Conservation (phyloP, 108 stramenopile species). For the Nitzschia putrida region DNA sequence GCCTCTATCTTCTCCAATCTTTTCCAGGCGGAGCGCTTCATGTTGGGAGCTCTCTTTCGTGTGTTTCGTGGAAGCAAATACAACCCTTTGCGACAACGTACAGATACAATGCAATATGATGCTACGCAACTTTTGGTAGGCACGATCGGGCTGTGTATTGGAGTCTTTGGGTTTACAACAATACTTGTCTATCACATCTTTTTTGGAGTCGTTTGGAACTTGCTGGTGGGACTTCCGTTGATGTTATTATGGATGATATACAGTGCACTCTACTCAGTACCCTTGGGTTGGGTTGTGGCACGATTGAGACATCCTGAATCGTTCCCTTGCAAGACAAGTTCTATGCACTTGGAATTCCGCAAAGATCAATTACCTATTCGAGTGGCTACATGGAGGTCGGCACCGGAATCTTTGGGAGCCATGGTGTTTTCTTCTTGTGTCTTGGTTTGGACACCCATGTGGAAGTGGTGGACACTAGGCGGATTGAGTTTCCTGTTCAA, state of each 20-base stretch:
- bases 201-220: constrained; percentile 50
- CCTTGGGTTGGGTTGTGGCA: neutral
- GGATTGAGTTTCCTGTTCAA: too few relatives aligned
- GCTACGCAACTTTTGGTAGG: constrained; percentile 79
- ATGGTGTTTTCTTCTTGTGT: too few relatives aligned
- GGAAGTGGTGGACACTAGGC: too few relatives aligned
- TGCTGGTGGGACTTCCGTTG: constrained; percentile 11
- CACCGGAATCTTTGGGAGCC: too few relatives aligned
- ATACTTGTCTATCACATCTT: constrained; percentile 77
- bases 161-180: constrained; percentile 85
- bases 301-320: neutral
- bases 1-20: constrained; percentile 41
- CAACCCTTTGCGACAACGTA: constrained; percentile 80
- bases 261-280: neutral
- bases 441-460: too few relatives aligned
- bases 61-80: constrained; percentile 91
- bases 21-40: constrained; percentile 51
- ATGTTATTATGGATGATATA: constrained; percentile 21
- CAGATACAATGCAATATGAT: constrained; percentile 87
- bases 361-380: too few relatives aligned
- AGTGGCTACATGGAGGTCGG: too few relatives aligned
- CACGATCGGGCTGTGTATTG: constrained; percentile 81
- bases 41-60: constrained; percentile 75
- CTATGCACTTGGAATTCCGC: too few relatives aligned
- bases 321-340: neutral